Base-by-base conservation (phyloP, 208 protist genomes). In the Leishmania braziliensis region DNA sequence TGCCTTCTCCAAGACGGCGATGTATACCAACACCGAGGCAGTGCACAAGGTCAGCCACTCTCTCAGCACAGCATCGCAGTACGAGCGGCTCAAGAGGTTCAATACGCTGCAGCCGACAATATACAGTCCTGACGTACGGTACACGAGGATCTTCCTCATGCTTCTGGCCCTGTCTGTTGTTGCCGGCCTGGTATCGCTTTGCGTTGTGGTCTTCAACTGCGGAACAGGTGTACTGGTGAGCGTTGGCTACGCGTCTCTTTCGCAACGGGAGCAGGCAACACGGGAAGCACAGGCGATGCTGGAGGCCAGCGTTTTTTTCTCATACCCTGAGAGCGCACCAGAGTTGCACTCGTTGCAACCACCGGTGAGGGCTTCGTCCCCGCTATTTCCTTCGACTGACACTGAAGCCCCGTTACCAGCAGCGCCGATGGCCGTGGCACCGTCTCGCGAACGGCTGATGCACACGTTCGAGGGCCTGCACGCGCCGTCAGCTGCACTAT, bases 401-500 rank as follows among this genome's bases (percentile, higher is more conserved):
- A 50, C 26, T 39, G 51, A 60, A 3, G 39, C 56, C 43, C 36
- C 12, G 50, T 60, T 36, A 50, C 51, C 36, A 18, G 33, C 20
- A n/a, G 51, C 73, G 14, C 51, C 54, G 23, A 63, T 46, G 36
- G 23, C 33, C 33, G 73, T 63, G 73, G 51, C 73, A 18, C 73
- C 50, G 5, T 77, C 73, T 33, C 54, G 73, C 48, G 73, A 56
- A 33, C 51, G 33, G 16, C 36, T 77, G 3, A 36, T 63, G 73
- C 73, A 77, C 73, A 77, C 53, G 10, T 77, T 77, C 36, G 73
- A 77, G 29, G 73, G 73, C 18, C 33, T 77, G 48, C 73, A 77
- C 23, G 73, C 53, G 3, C 73, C 73, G 16, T 65, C 54, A 9
- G 16, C 73, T 8, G 73, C 73, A 62, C n/a, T 77, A 43, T 46